Conservation (phyloP, 2,329 filamentous ascomycete genomes). For the Trichophyton verrucosum region DNA sequence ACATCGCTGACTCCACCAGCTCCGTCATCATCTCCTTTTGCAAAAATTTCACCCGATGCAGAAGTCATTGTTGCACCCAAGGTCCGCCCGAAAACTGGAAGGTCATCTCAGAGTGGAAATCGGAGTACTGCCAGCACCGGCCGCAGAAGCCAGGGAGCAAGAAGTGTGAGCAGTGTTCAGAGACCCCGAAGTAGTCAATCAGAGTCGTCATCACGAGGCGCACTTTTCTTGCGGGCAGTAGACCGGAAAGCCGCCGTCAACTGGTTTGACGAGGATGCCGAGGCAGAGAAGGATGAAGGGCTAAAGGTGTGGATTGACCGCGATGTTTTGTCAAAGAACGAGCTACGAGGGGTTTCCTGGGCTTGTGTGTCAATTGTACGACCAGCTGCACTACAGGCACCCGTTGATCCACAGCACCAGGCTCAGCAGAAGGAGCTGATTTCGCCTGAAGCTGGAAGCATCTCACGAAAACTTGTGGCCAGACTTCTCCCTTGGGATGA, state of each 20-base stretch:
- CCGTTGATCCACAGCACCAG: conserved; percentile 55
- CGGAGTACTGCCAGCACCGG: conserved; percentile 70
- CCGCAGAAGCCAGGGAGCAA: conserved; percentile 56
- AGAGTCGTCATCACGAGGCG: conserved; percentile 45
- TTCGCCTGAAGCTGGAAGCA: conserved; percentile 43
- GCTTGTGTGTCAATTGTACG: conserved; percentile 77
- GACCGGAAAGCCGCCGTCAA: conserved; percentile 57
- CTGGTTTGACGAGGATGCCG: conserved; percentile 62
- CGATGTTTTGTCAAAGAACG: conserved; percentile 58
- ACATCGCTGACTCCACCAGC: conserved; percentile 68
- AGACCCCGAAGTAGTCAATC: conserved; percentile 46
- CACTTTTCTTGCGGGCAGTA: conserved; percentile 66
- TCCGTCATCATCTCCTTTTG: conserved; percentile 59
- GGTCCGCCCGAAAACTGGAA: conserved; percentile 57
- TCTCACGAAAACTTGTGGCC: conserved; percentile 60
- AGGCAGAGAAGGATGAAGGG: conserved; percentile 42
- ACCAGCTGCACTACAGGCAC: conserved; percentile 61
- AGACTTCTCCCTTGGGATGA: conserved; percentile 69
- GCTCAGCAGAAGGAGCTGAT: conserved; percentile 55
- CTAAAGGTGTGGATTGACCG: conserved; percentile 76
- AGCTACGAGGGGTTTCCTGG: conserved; percentile 63
- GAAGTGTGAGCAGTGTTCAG: conserved; percentile 61
- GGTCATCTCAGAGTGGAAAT: conserved; percentile 55
- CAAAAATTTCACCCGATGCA: conserved; percentile 84
- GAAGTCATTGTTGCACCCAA: conserved; percentile 97